phyloP scores from a whole-genome alignment of 441 rosid genomes.

The Adansonia madagascariensis region DNA sequence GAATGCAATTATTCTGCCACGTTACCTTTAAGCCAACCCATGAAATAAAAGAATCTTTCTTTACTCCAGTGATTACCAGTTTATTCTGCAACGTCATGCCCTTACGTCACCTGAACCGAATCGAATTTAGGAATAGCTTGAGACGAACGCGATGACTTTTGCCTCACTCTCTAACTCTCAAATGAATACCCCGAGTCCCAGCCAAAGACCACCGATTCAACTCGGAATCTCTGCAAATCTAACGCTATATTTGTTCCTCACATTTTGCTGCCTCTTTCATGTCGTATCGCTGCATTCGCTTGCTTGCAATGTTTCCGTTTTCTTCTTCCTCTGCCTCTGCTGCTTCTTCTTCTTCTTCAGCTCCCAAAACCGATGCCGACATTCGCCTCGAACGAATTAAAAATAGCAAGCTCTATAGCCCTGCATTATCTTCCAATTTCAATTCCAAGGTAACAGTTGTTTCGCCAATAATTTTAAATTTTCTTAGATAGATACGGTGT shows the following conservation, averaged over 20 bases:
- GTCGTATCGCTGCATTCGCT: conserved; percentile 34
- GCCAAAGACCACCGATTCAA: conserved; percentile 39
- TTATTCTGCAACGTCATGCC: neutral
- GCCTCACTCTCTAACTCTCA: neutral
- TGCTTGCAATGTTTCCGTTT: conserved; percentile 43
- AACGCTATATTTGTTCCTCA: conserved; percentile 34
- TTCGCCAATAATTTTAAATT: neutral
- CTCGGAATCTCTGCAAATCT: conserved; percentile 39
- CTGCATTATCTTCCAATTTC: conserved; percentile 35
- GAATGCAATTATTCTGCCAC: neutral
- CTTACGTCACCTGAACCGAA: neutral
- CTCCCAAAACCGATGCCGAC: conserved; percentile 41
- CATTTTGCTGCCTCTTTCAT: conserved; percentile 32
- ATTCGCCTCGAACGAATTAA: conserved; percentile 64
- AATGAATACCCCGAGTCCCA: conserved; percentile 19
- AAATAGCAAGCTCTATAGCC: conserved; percentile 77
- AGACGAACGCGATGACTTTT: neutral
- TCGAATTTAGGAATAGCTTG: neutral
- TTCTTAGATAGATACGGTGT: neutral
- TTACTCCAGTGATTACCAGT: neutral
- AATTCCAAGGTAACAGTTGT: conserved; percentile 50
- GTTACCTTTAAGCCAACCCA: neutral
- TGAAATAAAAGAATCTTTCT: neutral
- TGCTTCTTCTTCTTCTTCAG: conserved; percentile 24
- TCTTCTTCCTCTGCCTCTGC: conserved; percentile 12